Conservation (phyloP, 768 basidiomycete genomes). For the Boletus reticulatus region DNA sequence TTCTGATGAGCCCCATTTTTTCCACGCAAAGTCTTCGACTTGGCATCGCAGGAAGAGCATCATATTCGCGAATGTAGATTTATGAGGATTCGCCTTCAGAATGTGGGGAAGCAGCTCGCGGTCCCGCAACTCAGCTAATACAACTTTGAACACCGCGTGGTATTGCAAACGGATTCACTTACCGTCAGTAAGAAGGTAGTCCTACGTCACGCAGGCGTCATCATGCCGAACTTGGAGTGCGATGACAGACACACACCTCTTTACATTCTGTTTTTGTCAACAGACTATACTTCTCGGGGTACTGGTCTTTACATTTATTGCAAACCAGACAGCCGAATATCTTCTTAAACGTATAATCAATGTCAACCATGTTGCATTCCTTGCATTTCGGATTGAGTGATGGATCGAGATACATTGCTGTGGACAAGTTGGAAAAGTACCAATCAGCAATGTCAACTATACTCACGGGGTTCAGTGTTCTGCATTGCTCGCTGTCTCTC, state of each 20-base stretch:
- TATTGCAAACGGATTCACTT: slow-evolving; percentile 27
- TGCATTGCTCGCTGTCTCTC: slow-evolving; percentile 77
- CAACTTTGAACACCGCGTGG: not conserved
- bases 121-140: slow-evolving; percentile 87
- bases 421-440: not conserved
- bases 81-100: slow-evolving; percentile 92
- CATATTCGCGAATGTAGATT: slow-evolving; percentile 97
- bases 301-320: slow-evolving; percentile 84
- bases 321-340: slow-evolving; percentile 87
- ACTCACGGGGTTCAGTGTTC: slow-evolving; percentile 67
- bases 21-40: slow-evolving; percentile 95
- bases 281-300: slow-evolving; percentile 90
- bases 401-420: slow-evolving; percentile 79
- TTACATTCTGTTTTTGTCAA: slow-evolving; percentile 99
- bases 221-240: not conserved
- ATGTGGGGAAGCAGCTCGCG: slow-evolving; percentile 90
- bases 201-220: slow-evolving; percentile 41
- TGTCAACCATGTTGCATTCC: slow-evolving; percentile 85
- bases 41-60: slow-evolving; percentile 95
- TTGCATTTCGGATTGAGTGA: slow-evolving; percentile 76
- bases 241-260: slow-evolving; percentile 53
- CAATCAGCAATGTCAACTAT: not conserved
- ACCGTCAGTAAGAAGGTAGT: slow-evolving; percentile 95
- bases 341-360: slow-evolving; percentile 79
- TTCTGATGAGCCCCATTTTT: slow-evolving; percentile 96